phyloP scores from a whole-genome alignment of 2,329 filamentous ascomycete species.

The Sarocladium strictum region DNA sequence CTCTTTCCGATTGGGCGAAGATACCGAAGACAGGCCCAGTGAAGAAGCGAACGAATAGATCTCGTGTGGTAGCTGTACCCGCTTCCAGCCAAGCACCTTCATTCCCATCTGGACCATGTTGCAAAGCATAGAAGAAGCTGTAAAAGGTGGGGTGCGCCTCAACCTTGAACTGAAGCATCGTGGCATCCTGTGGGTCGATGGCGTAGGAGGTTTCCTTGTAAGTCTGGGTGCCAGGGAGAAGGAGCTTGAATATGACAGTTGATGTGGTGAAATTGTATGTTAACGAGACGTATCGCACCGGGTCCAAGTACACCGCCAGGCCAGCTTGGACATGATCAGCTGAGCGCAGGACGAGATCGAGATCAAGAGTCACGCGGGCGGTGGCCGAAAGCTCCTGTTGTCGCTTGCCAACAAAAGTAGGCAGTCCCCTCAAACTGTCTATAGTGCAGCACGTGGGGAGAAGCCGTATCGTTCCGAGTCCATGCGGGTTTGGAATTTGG shows the following conservation, averaged over 20 bases:
- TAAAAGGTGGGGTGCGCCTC: not conserved
- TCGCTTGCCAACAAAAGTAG: constrained; percentile 10
- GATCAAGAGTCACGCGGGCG: not conserved
- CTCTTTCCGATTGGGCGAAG: not conserved
- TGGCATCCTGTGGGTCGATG: not conserved
- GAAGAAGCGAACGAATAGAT: not conserved
- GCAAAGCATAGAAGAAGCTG: not conserved
- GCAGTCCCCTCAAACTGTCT: not conserved
- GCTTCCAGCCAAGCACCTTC: not conserved
- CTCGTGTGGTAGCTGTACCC: not conserved
- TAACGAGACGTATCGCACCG: not conserved
- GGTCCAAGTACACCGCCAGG: not conserved
- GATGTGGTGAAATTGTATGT: not conserved
- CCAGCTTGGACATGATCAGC: not conserved
- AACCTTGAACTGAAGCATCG: not conserved
- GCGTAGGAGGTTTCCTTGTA: not conserved
- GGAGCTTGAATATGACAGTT: not conserved
- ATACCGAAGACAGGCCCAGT: not conserved
- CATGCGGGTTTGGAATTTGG: not conserved
- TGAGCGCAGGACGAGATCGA: not conserved
- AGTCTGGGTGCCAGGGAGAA: not conserved
- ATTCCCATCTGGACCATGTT: not conserved
- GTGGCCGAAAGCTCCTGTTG: constrained; percentile 4
- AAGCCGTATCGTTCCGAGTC: not conserved
- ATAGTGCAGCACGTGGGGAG: not conserved